Conservation (phyloP, 2,329 filamentous ascomycete species). For the Aspergillus sp. region DNA sequence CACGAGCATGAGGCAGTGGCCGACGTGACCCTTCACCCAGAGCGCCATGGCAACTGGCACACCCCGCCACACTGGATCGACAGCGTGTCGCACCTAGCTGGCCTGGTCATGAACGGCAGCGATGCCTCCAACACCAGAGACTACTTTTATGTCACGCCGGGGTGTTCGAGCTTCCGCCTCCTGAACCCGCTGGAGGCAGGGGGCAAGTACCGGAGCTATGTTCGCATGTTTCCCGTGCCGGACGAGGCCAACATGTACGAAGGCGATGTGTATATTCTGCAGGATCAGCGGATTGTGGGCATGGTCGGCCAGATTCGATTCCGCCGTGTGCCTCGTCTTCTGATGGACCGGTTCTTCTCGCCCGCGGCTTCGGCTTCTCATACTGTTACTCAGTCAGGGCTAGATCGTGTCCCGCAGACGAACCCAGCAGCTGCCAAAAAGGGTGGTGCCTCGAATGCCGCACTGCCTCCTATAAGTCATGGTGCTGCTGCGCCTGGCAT, state of each 20-base stretch:
- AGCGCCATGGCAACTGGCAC: conserved; percentile 26
- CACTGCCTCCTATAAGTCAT: no score
- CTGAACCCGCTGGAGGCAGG: conserved; percentile 24
- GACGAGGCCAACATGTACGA: conserved; percentile 30
- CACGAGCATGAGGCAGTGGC: conserved; percentile 5
- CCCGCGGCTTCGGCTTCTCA: not conserved
- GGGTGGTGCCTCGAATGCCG: no score
- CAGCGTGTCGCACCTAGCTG: conserved; percentile 36
- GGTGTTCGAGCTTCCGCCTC: conserved; percentile 29
- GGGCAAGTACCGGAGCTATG: conserved; percentile 31
- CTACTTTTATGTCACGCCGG: conserved; percentile 36
- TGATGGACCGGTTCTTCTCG: conserved; percentile 23
- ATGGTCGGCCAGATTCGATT: conserved; percentile 36
- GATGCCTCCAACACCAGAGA: conserved; percentile 25
- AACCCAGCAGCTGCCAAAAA: no score
- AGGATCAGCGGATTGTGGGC: conserved; percentile 33
- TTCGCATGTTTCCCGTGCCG: conserved; percentile 31
- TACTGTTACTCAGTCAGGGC: not conserved
- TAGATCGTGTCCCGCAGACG: no score
- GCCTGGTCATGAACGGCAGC: conserved; percentile 35
- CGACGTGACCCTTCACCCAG: not conserved
- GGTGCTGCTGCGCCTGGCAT: no score
- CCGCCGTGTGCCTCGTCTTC: conserved; percentile 26
- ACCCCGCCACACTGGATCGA: conserved; percentile 40
- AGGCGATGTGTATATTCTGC: conserved; percentile 45